These are phyloP conservation scores for Fusarium musae DNA, from an alignment of 2,329 filamentous ascomycete species.

Conservation along the genomic window DNA sequence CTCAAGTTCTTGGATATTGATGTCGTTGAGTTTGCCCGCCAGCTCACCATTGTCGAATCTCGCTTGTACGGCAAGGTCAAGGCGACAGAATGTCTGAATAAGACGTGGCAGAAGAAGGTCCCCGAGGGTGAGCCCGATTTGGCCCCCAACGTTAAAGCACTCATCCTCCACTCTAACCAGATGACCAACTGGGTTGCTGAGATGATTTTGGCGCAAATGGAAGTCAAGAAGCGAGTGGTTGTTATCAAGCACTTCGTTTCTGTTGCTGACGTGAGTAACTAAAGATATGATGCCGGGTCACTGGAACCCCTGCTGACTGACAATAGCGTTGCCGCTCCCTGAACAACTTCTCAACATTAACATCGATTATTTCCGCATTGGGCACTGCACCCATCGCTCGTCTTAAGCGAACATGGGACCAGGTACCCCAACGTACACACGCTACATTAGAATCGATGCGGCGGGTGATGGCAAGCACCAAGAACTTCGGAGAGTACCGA, in stretches of 20 bases:
- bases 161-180: slow-evolving; percentile 98
- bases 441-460: slow-evolving; percentile 89
- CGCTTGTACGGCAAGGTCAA: slow-evolving; percentile 95
- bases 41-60: slow-evolving; percentile 96
- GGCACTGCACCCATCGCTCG: slow-evolving; percentile 95
- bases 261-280: slow-evolving; percentile 84
- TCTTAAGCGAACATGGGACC: slow-evolving; percentile 91
- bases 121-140: slow-evolving; percentile 83
- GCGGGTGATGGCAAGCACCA: slow-evolving; percentile 93
- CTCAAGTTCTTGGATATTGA: slow-evolving; percentile 98
- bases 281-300: neutral
- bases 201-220: slow-evolving; percentile 95
- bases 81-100: slow-evolving; percentile 94
- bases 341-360: slow-evolving; percentile 98
- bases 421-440: slow-evolving; percentile 87
- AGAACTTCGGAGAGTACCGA: slow-evolving; percentile 97
- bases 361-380: slow-evolving; percentile 95
- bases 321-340: slow-evolving; percentile 86
- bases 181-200: slow-evolving; percentile 99
- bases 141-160: slow-evolving; percentile 91
- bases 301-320: slow-evolving; percentile 22
- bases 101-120: slow-evolving; percentile 98
- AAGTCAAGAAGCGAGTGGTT: slow-evolving; percentile 94
- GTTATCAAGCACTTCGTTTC: slow-evolving; percentile 99
- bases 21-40: slow-evolving; percentile 93